Percentiles rank a stretch among this genome's conserved stretches.
phyloP scores from a whole-genome alignment of 768 basidiomycete genomes.

The Mycena rebaudengoi region DNA sequence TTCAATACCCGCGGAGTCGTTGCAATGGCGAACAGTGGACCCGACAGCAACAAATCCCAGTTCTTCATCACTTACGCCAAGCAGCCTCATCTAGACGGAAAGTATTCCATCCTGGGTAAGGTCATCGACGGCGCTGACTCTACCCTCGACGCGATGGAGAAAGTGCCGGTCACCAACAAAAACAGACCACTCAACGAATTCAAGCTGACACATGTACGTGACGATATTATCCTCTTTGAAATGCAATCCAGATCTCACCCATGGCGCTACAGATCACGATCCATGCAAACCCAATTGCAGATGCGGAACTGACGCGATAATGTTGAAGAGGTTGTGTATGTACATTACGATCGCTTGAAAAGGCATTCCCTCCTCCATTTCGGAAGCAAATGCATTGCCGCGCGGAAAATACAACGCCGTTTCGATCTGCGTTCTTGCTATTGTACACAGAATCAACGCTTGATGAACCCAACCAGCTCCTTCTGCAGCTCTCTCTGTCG shows the following conservation, averaged over 20 bases:
- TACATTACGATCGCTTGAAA: background rate
- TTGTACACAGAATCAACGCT: conserved; percentile 57
- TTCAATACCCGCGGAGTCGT: conserved; percentile 95
- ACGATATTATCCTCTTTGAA: conserved; percentile 55
- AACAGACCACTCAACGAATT: conserved; percentile 89
- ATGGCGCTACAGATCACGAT: conserved; percentile 70
- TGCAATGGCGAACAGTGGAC: conserved; percentile 98
- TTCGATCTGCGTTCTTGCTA: background rate
- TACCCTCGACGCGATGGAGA: conserved; percentile 93
- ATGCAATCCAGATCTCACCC: background rate
- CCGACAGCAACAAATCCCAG: conserved; percentile 92
- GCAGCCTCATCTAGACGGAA: conserved; percentile 92
- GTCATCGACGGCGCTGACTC: conserved; percentile 99
- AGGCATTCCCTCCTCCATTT: background rate
- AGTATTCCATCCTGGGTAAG: conserved; percentile 94
- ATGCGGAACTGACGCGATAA: conserved; percentile 60
- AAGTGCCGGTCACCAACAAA: conserved; percentile 89
- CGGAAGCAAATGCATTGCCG: conserved; percentile 10
- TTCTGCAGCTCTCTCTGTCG: conserved; percentile 88
- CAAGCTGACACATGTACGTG: conserved; percentile 77
- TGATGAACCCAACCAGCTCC: conserved; percentile 89
- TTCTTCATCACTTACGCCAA: conserved; percentile 93
- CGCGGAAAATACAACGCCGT: background rate
- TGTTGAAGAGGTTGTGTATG: background rate
- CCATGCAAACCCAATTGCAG: conserved; percentile 95